phyloP scores from a whole-genome alignment of 768 basidiomycete genomes.

The Hypholoma sublateritium region DNA sequence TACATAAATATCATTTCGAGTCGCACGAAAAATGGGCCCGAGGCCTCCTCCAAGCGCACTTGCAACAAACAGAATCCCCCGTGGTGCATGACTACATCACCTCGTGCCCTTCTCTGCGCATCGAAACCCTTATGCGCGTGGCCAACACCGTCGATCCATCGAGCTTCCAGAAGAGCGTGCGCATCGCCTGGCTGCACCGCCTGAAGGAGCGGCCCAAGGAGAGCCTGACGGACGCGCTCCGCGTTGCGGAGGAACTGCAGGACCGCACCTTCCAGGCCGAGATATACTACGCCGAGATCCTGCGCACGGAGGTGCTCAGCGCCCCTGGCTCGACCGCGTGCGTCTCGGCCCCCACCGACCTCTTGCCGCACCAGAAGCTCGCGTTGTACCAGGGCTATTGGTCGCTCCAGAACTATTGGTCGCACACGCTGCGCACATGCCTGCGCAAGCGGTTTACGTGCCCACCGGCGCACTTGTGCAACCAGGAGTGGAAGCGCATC shows the following conservation, averaged over 20 bases:
- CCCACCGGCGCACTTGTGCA: not conserved
- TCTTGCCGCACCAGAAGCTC: not conserved
- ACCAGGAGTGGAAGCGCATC: not conserved
- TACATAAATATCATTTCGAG: constrained; percentile 11
- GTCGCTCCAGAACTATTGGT: constrained; percentile 5
- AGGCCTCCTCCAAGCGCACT: not conserved
- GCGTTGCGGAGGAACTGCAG: not conserved
- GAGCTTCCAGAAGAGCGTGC: not conserved
- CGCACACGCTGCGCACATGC: not conserved
- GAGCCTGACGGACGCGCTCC: not conserved
- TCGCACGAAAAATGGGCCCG: constrained; percentile 6
- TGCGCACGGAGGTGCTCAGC: no score
- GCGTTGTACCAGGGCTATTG: not conserved
- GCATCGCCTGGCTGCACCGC: not conserved
- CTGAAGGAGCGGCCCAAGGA: not conserved
- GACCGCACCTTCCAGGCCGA: not conserved
- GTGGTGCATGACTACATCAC: not conserved
- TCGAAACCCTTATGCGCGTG: not conserved
- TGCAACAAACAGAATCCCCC: no score
- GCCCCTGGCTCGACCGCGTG: not conserved
- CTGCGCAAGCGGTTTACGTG: not conserved
- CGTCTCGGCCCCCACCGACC: not conserved
- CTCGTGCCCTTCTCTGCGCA: not conserved
- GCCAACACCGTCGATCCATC: not conserved
- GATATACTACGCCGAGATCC: not conserved